Base-by-base conservation (phyloP, 768 basidiomycete genomes). In the Atractiella rhizophila region DNA sequence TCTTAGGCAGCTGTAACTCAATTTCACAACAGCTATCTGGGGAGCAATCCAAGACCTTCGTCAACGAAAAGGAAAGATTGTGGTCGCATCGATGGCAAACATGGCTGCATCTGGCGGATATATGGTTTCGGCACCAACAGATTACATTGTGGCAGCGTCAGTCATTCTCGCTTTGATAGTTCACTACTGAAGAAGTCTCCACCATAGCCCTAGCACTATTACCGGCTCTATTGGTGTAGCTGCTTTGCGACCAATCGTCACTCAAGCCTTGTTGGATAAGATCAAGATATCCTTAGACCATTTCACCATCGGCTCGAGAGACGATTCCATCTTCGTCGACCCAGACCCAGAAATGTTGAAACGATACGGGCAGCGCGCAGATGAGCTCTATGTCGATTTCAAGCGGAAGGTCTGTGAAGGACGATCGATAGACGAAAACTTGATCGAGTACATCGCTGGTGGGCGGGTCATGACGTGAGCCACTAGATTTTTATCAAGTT, bases 61-160 rank as follows among this genome's bases (percentile, higher is more conserved):
- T 2, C 42, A 47, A 24, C 43, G 43, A 25, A 44, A 53, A 23
- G 49, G 49, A 19, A 55, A 55, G 47, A 34, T 44, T 15, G 44
- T 52, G 30, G 49, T 55, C 20, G 52, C 52, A 11, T 44, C 42
- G 34, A 53, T 55, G 31, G 48, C 43, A 8, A 55, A 55, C 41
- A 38, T 51, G 13, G 36, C 41, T 19, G 54, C 54, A 9, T 39
- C 35, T 21, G 54, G 54, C 10, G 54, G 54, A 23, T 55, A 55
- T 41, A 31, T 50, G 15, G 48, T 45, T 7, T 41, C 48, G 8
- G 47, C 50, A 10, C 47, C 40, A 10, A 15, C 38, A 49, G 54
- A 55, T 18, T 48, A 48, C 7, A 54, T 55, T 35, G 32, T 54
- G 9, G 54, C 54, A 4, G 43, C 10, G 15, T 12, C 1, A 21